These are phyloP conservation scores for Pisolithus microcarpus DNA, from an alignment of 768 basidiomycete genomes.

Conservation along the genomic window DNA sequence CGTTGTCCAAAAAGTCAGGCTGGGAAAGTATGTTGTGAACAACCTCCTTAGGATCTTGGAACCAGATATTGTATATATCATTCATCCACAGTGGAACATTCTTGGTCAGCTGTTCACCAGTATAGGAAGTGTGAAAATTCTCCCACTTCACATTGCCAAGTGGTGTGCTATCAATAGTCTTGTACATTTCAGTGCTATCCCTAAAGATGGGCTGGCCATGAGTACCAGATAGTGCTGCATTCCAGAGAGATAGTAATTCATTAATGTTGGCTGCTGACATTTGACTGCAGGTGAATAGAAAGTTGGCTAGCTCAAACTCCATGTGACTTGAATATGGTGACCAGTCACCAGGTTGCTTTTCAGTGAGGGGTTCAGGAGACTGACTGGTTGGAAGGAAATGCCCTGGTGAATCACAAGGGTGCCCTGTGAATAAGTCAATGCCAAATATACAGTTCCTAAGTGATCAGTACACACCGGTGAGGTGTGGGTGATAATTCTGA, in stretches of 20 bases:
- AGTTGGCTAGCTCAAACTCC: conserved; percentile 2
- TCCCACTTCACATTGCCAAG: no score
- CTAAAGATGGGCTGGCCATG: no score
- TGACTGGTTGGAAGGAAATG: conserved; percentile 6
- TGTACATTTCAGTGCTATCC: no score
- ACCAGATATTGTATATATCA: no score
- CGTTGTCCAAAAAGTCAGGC: no score
- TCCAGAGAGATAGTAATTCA: conserved; percentile 20
- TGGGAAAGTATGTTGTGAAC: no score
- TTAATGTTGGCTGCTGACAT: conserved; percentile 21
- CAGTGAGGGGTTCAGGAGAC: conserved; percentile 1
- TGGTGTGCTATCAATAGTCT: no score
- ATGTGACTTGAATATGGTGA: background rate
- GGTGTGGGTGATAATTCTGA: background rate
- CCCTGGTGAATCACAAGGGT: background rate
- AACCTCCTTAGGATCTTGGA: no score
- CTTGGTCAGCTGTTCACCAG: no score
- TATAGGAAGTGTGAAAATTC: no score
- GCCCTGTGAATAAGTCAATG: background rate
- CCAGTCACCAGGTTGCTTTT: conserved; percentile 1
- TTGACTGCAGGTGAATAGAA: conserved; percentile 10
- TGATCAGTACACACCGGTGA: background rate
- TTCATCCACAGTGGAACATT: no score
- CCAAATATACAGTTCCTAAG: background rate
- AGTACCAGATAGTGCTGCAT: conserved; percentile 3